phyloP scores from a whole-genome alignment of 192 early-diverging fungal genomes.

The Backusella liffmaniae region DNA sequence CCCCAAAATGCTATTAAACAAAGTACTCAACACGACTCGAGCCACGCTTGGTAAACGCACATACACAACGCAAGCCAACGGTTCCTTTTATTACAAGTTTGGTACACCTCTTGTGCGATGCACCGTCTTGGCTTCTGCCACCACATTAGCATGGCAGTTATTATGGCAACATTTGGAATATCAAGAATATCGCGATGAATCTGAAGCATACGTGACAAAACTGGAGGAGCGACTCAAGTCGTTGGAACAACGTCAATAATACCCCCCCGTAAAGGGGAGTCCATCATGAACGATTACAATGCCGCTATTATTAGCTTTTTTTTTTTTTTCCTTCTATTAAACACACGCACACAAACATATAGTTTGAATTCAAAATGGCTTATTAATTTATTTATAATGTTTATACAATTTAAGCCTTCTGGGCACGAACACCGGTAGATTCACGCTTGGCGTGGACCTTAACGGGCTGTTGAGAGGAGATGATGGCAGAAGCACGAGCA shows the following conservation, averaged over 20 bases:
- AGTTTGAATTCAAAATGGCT: neutral
- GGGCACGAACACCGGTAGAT: slow-evolving; percentile 57
- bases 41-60: neutral
- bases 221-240: slow-evolving; percentile 28
- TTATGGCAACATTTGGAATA: slow-evolving; percentile 35
- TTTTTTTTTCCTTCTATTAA: neutral
- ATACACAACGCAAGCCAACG: neutral
- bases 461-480: slow-evolving; percentile 59
- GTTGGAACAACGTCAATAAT: slow-evolving; percentile 11
- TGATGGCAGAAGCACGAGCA: slow-evolving; percentile 67
- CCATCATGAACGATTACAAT: neutral
- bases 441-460: slow-evolving; percentile 60
- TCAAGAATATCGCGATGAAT: slow-evolving; percentile 31
- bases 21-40: neutral
- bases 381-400: slow-evolving; percentile 2
- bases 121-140: slow-evolving; percentile 26
- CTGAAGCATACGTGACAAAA: slow-evolving; percentile 17
- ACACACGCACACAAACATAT: neutral
- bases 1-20: neutral
- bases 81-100: slow-evolving; percentile 35
- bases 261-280: no score
- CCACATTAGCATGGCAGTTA: slow-evolving; percentile 26
- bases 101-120: slow-evolving; percentile 36
- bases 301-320: neutral
- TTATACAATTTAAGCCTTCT: slow-evolving; percentile 36